Base-by-base conservation (phyloP, 805 yeast species). In the Torulaspora franciscae region DNA sequence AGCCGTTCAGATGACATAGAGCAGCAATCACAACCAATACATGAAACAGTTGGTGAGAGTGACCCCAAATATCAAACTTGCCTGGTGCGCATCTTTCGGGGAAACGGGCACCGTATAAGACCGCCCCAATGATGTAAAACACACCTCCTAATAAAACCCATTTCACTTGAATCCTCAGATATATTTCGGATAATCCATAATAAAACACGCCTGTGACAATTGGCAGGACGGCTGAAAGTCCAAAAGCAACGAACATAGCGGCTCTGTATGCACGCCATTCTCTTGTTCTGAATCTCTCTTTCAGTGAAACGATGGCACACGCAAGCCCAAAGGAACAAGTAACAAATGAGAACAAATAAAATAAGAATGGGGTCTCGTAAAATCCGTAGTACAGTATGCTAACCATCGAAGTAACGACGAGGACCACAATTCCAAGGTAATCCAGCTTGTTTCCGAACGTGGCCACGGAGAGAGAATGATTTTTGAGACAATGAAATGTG, bases 31-130 rank as follows among this genome's bases (percentile, higher is more conserved):
- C 89, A 6, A 87, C 95, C 55, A 84, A 63, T 7, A 83, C 64
- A 61, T 87, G 95, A 59, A 88, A 87, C 7, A 88, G 73, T 59
- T 88, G 96, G 61, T 88, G 96, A 6, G 95, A 83, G 52, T 85
- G 84, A 1, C 95, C 95, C 64, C 77, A 73, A 8, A 77, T 56
- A 54, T 87, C 95, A 59, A 74, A 85, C 15, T 32, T 62, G 0
- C 89, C 89, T 0, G 87, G 86, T 4, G 52, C 53, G 33, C 71
- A 68, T 39, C 84, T 70, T 59, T 89, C 97, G 0, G 97, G 97
- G 27, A 85, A 62, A 48, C 96, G 71, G 19, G 73, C 61, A 0
- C 95, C 96, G 62, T 89, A 89, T 42, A 90, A 63, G 2, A 73
- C 70, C 0, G 96, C 96, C 0, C 97, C 97, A 6, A 68, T 52